Base-by-base conservation (phyloP, 2,329 filamentous ascomycete species). In the Aspergillus ochraceoroseus region DNA sequence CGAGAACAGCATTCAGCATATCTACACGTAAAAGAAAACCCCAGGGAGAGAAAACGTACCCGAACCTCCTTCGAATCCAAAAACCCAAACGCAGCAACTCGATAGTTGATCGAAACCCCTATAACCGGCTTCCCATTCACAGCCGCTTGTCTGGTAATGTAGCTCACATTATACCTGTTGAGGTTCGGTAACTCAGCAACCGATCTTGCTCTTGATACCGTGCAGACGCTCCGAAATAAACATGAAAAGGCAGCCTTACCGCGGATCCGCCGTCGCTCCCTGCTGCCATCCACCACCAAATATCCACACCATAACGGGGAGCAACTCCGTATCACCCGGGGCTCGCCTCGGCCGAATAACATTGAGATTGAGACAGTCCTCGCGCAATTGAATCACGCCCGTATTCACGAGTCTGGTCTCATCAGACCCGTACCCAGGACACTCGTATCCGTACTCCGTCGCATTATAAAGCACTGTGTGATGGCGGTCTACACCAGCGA, bases 251-350 rank as follows among this genome's bases (percentile, higher is more conserved):
- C n/a, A n/a, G n/a, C n/a, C n/a, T n/a, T 48, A 59, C 57, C 58
- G 52, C 7, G 58, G 58, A 46, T 61, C 58, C 2, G 52, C 54
- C 34, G 57, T 61, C 8, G 57, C 56, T 0, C 58, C 57, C 43
- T 60, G 52, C 35, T 52, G 39, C 56, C 57, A 60, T 2, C 58
- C 58, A 38, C 58, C 58, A 3, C 57, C 58, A 32, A 54, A 59
- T 13, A 61, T 61, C 58, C 57, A 61, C 14, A 61, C 30, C 43
- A 61, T 47, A 11, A 61, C 57, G 3, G 57, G 58, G 7, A 61
- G 39, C 25, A 53, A 33, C 5, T 43, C 41, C 2, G 42, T 35
- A 19, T 34, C 14, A 2, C 11, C 20, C 3, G 17, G 8, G 0
- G 32, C n/a, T 1, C 23, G 7, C 19, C 31, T 28, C 3, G 56